Evolutionary conservation across 768 basidiomycete species (phyloP), one percentile per base, ranked within the genome.

Genomic region (Paxillus ammoniavirescens): DNA sequence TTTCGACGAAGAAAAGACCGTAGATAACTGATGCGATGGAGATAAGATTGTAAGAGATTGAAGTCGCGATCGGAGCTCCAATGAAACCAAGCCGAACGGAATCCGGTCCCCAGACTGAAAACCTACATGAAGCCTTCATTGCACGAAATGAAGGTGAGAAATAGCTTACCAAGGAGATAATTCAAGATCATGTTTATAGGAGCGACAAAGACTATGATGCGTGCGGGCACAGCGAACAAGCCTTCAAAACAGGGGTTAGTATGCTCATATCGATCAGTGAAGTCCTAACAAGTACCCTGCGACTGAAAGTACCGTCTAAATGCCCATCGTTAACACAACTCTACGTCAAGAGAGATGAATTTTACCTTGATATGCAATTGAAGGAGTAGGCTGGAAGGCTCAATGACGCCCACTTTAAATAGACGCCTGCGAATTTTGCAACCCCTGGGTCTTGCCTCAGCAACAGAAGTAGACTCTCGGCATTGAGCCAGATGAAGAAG

Each of bases 51-150:
- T 92, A 90, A 8, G 88, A 89, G 49, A 93, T 77, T 0, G 87
- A 87, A 2, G 92, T 89, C 0, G 93, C 87, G 37, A 96, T 76
- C 0, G 94, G 93, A 2, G 93, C 93, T 10, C 94, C 94, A 54
- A 91, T 82, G 69, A 90, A 98, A 1, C 94, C 94, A 2, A 96
- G 74, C 10, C 87, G 75, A 53, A 94, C 71, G 2, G 81, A 72
- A 23, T 78, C 73, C 0, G 91, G 91, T 1, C 91, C 91, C 90
- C 90, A 92, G 0, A 92, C 89, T 77, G 49, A 17, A 41, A 42
- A n/a, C 23, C 4, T 9, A 12, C 40, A 44, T 48, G 7, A 47
- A 28, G 3, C 28, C 4, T 13, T 54, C 6, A 42, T 8, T 15
- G 7, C n/a, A 30, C 12, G 10, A 35, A 28, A 23, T 8, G 21